Conservation (phyloP, 2,329 filamentous ascomycete species). For the Hypoxylon sp. region DNA sequence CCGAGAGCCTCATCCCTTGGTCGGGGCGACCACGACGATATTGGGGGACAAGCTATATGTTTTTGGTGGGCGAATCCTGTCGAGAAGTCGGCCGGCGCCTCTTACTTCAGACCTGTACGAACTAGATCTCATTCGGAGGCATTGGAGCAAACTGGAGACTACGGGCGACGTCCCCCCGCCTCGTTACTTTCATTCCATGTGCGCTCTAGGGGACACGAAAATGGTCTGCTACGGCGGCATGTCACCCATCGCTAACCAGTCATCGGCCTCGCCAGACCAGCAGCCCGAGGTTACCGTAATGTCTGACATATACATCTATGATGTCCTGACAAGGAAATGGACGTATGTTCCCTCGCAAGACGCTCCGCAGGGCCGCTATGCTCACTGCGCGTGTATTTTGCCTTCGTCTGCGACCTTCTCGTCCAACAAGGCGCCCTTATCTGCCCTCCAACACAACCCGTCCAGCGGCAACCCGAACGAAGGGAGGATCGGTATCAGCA, state of each 20-base stretch:
- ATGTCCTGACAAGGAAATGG: slow-evolving; percentile 84
- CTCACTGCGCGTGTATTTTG: slow-evolving; percentile 92
- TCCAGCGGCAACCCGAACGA: slow-evolving; percentile 84
- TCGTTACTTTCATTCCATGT: slow-evolving; percentile 97
- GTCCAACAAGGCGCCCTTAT: slow-evolving; percentile 82
- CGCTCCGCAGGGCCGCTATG: slow-evolving; percentile 90
- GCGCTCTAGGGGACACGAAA: slow-evolving; percentile 90
- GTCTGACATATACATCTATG: slow-evolving; percentile 97
- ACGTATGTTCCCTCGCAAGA: slow-evolving; percentile 82
- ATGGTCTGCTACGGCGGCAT: slow-evolving; percentile 98
- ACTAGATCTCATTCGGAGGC: slow-evolving; percentile 85
- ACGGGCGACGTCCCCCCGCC: slow-evolving; percentile 87
- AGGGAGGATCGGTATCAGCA: slow-evolving; percentile 83
- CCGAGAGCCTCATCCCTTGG: slow-evolving; percentile 86
- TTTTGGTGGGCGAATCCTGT: slow-evolving; percentile 90
- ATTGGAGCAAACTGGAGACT: slow-evolving; percentile 91
- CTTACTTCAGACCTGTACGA: slow-evolving; percentile 93
- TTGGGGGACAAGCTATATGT: slow-evolving; percentile 96
- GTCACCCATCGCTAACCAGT: slow-evolving; percentile 74
- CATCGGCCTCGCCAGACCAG: slow-evolving; percentile 62
- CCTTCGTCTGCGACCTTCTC: slow-evolving; percentile 88
- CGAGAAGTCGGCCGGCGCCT: slow-evolving; percentile 78
- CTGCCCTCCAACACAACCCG: slow-evolving; percentile 89
- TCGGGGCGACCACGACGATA: slow-evolving; percentile 94
- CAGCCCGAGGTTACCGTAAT: slow-evolving; percentile 93